Percentiles rank a stretch among this genome's conserved stretches.
Conservation (phyloP, 2,329 filamentous ascomycete genomes). For the Paecilomyces dactylethromorphus region DNA sequence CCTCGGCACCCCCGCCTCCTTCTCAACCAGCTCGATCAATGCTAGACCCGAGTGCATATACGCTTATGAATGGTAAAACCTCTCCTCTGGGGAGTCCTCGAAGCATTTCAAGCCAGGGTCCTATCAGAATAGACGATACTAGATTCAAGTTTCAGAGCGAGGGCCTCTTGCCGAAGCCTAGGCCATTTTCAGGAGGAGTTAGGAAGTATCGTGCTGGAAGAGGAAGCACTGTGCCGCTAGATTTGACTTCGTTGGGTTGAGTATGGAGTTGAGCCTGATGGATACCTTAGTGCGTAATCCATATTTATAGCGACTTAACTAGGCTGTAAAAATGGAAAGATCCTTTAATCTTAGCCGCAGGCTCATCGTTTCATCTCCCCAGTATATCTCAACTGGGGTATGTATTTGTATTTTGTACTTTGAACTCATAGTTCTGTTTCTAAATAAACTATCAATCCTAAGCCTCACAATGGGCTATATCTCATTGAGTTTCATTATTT, state of each 20-base stretch:
- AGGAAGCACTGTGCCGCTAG: conserved; percentile 87
- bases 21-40: conserved; percentile 48
- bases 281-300: not conserved
- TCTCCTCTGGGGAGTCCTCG: conserved; percentile 19
- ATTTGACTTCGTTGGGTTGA: conserved; percentile 51
- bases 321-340: not conserved
- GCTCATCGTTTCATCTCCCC: not conserved
- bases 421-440: no score
- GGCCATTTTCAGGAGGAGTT: conserved; percentile 66
- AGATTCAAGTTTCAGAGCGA: conserved; percentile 87
- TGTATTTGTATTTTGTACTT: no score
- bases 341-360: not conserved
- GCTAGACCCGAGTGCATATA: conserved; percentile 72
- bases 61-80: conserved; percentile 57
- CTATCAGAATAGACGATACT: conserved; percentile 61
- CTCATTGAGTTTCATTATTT: not conserved
- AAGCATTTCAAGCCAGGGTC: conserved; percentile 18
- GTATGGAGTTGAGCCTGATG: conserved; percentile 10
- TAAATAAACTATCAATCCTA: no score
- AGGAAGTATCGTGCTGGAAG: conserved; percentile 84
- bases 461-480: not conserved
- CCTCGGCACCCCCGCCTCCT: conserved; percentile 32
- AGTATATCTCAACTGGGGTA: no score
- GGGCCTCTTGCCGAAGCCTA: conserved; percentile 72
- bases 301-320: not conserved